These are phyloP conservation scores for Clavispora carvajalis DNA, from an alignment of 805 yeast species.

Conservation along the genomic window DNA sequence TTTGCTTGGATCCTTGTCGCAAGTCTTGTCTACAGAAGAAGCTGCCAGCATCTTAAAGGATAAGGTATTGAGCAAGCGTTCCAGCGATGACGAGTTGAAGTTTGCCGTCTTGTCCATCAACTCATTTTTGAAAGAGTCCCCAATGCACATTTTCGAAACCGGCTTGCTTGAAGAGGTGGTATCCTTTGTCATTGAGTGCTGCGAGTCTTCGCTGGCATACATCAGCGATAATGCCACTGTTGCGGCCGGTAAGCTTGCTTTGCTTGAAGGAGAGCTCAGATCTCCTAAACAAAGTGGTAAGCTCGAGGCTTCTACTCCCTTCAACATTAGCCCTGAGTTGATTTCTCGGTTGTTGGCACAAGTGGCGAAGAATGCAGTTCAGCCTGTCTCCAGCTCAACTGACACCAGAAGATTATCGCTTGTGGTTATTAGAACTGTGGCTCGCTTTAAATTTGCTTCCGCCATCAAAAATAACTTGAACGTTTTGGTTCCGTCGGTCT, in stretches of 20 bases:
- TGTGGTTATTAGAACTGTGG: constrained; percentile 69
- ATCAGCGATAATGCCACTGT: constrained; percentile 70
- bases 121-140: constrained; percentile 75
- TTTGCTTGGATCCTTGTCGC: constrained; percentile 71
- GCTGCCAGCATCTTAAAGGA: constrained; percentile 52
- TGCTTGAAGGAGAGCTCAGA: constrained; percentile 41
- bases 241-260: constrained; percentile 76
- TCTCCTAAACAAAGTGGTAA: constrained; percentile 20
- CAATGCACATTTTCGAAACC: constrained; percentile 52
- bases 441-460: constrained; percentile 51
- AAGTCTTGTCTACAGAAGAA: constrained; percentile 59
- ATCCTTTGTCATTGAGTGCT: constrained; percentile 42
- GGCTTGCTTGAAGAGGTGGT: constrained; percentile 49
- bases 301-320: constrained; percentile 16
- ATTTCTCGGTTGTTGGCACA: constrained; percentile 42
- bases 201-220: constrained; percentile 40
- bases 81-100: constrained; percentile 38
- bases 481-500: constrained; percentile 63
- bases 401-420: constrained; percentile 79
- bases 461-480: constrained; percentile 51
- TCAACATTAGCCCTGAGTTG: constrained; percentile 40
- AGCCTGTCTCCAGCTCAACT: constrained; percentile 55
- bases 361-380: constrained; percentile 43
- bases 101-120: constrained; percentile 71
- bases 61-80: constrained; percentile 50